These are phyloP conservation scores for Avena eriantha DNA, from an alignment of 176 grass and related monocot genomes.

Conservation along the genomic window DNA sequence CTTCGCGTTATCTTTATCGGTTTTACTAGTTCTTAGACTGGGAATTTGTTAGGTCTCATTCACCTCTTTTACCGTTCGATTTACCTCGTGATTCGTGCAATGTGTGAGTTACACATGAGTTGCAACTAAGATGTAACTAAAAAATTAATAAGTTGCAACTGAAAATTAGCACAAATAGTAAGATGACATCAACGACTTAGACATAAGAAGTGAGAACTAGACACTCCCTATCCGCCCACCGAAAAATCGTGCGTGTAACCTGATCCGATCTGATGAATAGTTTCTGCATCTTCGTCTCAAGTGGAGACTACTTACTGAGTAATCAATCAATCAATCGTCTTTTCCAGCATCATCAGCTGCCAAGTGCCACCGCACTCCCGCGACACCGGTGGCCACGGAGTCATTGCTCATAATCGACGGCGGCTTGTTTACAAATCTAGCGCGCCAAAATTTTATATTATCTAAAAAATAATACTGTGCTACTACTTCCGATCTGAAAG, in stretches of 20 bases:
- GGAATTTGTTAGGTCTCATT: no score
- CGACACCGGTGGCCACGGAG: conserved; percentile 36
- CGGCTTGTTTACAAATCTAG: conserved; percentile 17
- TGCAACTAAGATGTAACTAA: no score
- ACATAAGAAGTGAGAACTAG: no score
- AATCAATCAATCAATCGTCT: neutral
- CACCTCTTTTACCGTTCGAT: no score
- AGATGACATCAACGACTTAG: no score
- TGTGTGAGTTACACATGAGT: no score
- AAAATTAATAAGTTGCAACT: no score
- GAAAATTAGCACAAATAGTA: no score
- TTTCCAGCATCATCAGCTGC: conserved; percentile 36
- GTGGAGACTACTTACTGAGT: conserved; percentile 29
- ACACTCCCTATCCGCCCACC: no score
- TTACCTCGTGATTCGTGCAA: no score
- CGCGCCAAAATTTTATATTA: conserved; percentile 27
- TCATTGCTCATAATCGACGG: conserved; percentile 38
- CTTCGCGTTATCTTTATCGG: no score
- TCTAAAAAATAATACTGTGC: conserved; percentile 23
- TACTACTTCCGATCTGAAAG: conserved; percentile 4
- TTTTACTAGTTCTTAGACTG: no score
- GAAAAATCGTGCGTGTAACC: neutral
- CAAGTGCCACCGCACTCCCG: conserved; percentile 49
- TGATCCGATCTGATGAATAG: conserved; percentile 16
- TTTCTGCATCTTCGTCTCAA: neutral